Percentiles rank a stretch among this genome's conserved stretches.
phyloP scores from a whole-genome alignment of 1,284 basidiomycete genomes.

The Psilocybe mexicana region DNA sequence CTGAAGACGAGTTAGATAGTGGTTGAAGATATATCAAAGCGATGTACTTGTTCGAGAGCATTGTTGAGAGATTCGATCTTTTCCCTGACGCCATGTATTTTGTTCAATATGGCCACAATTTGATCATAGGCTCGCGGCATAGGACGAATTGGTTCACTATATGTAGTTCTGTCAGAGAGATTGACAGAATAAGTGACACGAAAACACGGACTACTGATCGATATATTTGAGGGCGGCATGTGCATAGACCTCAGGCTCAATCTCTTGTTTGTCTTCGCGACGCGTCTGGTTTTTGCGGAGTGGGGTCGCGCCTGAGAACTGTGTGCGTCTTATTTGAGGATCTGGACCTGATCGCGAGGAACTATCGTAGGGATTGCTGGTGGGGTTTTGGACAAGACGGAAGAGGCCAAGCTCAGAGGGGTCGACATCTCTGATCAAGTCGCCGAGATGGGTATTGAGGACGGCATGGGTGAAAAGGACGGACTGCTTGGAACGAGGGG shows the following conservation, averaged over 20 bases:
- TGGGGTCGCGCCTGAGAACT: slow-evolving; percentile 71
- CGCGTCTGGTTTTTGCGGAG: slow-evolving; percentile 49
- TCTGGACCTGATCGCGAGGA: slow-evolving; percentile 29
- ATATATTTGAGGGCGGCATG: slow-evolving; percentile 73
- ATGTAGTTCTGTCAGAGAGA: slow-evolving; percentile 8
- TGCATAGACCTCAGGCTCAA: slow-evolving; percentile 73
- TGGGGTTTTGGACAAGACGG: slow-evolving; percentile 42
- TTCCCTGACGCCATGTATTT: slow-evolving; percentile 49
- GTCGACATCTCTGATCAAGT: slow-evolving; percentile 77
- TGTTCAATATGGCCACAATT: slow-evolving; percentile 52
- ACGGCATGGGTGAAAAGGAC: slow-evolving; percentile 61
- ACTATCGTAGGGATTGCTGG: slow-evolving; percentile 31
- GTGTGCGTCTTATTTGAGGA: slow-evolving; percentile 56
- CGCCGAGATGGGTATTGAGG: slow-evolving; percentile 59
- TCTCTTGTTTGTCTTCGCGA: slow-evolving; percentile 46
- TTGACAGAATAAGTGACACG: not conserved
- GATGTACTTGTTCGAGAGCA: slow-evolving; percentile 52
- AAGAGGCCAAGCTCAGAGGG: slow-evolving; percentile 76
- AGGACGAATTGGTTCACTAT: slow-evolving; percentile 61
- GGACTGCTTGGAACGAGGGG: slow-evolving; percentile 19
- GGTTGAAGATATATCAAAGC: slow-evolving; percentile 1
- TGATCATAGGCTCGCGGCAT: slow-evolving; percentile 72
- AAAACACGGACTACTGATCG: slow-evolving; percentile 63
- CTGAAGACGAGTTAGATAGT: slow-evolving; percentile 21
- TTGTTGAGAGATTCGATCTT: slow-evolving; percentile 53